Evolutionary conservation across 192 early-diverging fungal species (phyloP).

Genomic region (Jimgerdemannia lactiflua): DNA sequence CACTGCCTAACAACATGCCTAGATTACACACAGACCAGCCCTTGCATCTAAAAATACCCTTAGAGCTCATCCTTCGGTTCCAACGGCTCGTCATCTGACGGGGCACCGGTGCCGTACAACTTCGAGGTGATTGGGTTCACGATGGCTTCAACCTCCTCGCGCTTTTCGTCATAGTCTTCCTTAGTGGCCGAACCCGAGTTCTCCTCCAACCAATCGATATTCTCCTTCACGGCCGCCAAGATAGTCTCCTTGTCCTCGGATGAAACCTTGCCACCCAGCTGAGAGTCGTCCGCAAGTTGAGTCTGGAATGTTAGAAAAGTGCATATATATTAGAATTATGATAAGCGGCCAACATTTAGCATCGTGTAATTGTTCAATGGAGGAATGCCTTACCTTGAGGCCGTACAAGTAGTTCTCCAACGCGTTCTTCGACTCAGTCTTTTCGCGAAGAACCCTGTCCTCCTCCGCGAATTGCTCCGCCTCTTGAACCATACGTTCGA

Average conservation of each 20-base stretch:
- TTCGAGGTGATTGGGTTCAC: slow-evolving; percentile 95
- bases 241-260: slow-evolving; percentile 91
- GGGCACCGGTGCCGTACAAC: slow-evolving; percentile 59
- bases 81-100: slow-evolving; percentile 10
- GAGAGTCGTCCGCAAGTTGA: slow-evolving; percentile 82
- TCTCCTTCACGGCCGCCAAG: slow-evolving; percentile 82
- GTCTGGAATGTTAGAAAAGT: slow-evolving; percentile 13
- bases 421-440: slow-evolving; percentile 85
- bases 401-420: slow-evolving; percentile 92
- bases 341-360: no score
- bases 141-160: slow-evolving; percentile 88
- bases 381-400: not conserved
- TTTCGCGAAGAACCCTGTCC: slow-evolving; percentile 75
- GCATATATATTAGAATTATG: no score
- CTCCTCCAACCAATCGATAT: slow-evolving; percentile 89
- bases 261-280: slow-evolving; percentile 80
- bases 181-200: slow-evolving; percentile 80
- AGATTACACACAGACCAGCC: no score
- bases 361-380: no score
- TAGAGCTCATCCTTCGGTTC: slow-evolving; percentile 15
- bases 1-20: no score
- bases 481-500: slow-evolving; percentile 96
- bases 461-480: slow-evolving; percentile 93
- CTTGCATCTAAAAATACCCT: not conserved
- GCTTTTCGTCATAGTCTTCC: slow-evolving; percentile 98